Evolutionary conservation across 441 rosid species (phyloP).

Genomic region (Arabidopsis hybrid): DNA sequence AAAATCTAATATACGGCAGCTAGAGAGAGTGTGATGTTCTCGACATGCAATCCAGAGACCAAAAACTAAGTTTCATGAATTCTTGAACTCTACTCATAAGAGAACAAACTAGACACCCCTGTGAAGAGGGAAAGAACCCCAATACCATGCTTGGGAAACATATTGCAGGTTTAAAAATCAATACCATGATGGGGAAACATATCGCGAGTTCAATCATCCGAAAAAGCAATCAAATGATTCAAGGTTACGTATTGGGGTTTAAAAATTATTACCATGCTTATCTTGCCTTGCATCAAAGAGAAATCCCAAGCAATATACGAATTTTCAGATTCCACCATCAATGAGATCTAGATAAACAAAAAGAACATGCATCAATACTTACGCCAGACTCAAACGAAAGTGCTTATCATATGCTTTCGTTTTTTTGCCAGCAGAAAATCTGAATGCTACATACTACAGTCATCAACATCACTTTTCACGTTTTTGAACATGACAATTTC

Average conservation of each 20-base stretch:
- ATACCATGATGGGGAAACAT: conserved; percentile 61
- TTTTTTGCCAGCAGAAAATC: conserved; percentile 20
- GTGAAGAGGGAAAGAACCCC: conserved; percentile 28
- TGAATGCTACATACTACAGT: conserved; percentile 22
- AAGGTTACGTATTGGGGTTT: conserved; percentile 1
- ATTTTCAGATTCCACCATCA: conserved; percentile 84
- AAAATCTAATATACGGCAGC: background rate
- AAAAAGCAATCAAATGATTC: too few species aligned
- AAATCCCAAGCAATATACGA: conserved; percentile 98
- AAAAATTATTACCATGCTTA: conserved; percentile 66
- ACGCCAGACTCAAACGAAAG: conserved; percentile 15
- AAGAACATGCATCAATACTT: conserved; percentile 31
- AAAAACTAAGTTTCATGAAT: background rate
- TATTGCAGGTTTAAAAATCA: conserved; percentile 29
- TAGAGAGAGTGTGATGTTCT: conserved; percentile 11
- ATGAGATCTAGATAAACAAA: conserved; percentile 57
- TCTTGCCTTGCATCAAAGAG: conserved; percentile 82
- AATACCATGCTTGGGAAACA: conserved; percentile 12
- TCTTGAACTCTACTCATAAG: conserved; percentile 5
- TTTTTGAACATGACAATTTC: conserved; percentile 5
- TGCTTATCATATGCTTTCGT: conserved; percentile 14
- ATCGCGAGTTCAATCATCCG: background rate
- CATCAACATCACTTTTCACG: conserved; percentile 25
- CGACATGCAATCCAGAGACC: background rate
- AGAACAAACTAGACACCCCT: conserved; percentile 22